Base-by-base conservation (phyloP, 140 eudicot genomes). In the Ambrosia hybrid region DNA sequence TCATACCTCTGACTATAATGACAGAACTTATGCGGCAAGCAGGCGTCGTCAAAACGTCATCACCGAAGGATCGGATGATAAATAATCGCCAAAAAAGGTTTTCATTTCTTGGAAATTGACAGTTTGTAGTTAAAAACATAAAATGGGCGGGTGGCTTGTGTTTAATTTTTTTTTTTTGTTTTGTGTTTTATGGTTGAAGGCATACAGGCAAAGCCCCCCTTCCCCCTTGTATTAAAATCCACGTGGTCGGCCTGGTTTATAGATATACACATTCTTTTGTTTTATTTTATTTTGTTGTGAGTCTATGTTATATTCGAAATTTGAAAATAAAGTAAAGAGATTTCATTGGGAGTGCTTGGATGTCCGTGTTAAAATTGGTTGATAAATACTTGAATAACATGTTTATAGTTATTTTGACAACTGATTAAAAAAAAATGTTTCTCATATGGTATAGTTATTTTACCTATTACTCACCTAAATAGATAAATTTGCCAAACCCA, bases 1-100 rank as follows among this genome's bases (percentile, higher is more conserved):
- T 61, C 39, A 64, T 41, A 26, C 45, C 6, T 76, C 9, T 30
- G 30, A 65, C 39, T 67, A 66, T 66, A 57, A 55, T 60, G 65
- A 53, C 96, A 86, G 97, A 88, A 79, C 68, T 83, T 68, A 65
- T 81, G 85, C 85, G 97, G 41, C 97, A 86, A 78, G 89, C 95
- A 15, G 97, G 97, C 3, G 73, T 80, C 12, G 91, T 68, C 14
- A 91, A 86, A 73, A 79, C 95, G 67, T 73, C 91, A 52, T 89
- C 97, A 51, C 97, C 96, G 10, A 91, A 79, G 74, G 88, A 84
- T 65, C 86, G 80, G 75, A 60, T 76, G 73, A 30, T 81, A 26
- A 75, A 76, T 51, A 77, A 73, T 39, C 85, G 79, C 38, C 84
- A 79, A 53, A 89, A 58, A 67, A 78, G 87, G 69, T 85, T 79